Evolutionary conservation across 306 rosid genomes (phyloP).

Genomic region (Inga oerstediana): DNA sequence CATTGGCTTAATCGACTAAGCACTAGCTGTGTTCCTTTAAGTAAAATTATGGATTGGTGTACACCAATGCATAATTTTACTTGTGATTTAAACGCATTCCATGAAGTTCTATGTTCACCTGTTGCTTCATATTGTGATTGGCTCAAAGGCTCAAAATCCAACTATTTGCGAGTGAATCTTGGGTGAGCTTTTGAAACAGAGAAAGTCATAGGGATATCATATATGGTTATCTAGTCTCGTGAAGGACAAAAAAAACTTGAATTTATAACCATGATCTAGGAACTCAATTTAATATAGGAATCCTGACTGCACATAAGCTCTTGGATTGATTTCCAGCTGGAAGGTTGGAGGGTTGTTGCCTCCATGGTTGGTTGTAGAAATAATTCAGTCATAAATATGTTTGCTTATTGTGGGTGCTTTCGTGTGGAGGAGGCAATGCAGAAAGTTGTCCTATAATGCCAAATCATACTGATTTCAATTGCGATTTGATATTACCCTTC

Average conservation of each 20-base stretch:
- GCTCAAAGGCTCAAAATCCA: background rate
- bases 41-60: background rate
- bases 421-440: background rate
- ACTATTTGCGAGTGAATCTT: background rate
- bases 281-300: background rate
- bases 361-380: background rate
- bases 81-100: background rate
- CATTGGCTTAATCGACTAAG: background rate
- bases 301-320: background rate
- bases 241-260: too few species aligned
- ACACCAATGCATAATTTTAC: background rate
- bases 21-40: background rate
- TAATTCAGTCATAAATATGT: background rate
- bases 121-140: background rate
- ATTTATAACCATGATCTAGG: background rate
- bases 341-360: background rate
- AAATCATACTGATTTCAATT: constrained; percentile 4
- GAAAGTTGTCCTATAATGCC: constrained; percentile 10
- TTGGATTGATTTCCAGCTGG: background rate
- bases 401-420: constrained; percentile 16
- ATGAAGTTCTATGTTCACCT: background rate
- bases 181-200: background rate
- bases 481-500: constrained; percentile 13
- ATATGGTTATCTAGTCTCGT: background rate
- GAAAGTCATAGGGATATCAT: background rate